A percentile compares a stretch with the other conserved stretches of the same genome.
Evolutionary conservation across 257 asterid genomes (phyloP).

Genomic region (Rehmannia glutinosa): DNA sequence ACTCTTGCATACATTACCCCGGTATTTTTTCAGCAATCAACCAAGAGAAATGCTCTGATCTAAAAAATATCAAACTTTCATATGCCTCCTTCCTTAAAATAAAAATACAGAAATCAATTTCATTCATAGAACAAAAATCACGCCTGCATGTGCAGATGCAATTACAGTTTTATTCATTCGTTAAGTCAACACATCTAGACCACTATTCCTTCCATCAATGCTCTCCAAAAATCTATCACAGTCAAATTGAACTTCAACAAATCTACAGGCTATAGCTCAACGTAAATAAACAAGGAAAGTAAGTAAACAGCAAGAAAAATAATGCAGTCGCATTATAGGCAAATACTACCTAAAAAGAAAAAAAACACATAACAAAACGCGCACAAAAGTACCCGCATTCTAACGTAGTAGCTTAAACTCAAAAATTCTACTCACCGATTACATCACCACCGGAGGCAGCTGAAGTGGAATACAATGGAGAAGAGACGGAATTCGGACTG

Average conservation of each 20-base stretch:
- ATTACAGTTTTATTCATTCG: neutral
- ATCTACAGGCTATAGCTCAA: slow-evolving; percentile 10
- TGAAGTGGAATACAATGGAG: slow-evolving; percentile 38
- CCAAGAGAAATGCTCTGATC: neutral
- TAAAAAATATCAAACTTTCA: neutral
- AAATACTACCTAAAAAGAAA: neutral
- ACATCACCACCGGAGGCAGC: slow-evolving; percentile 19
- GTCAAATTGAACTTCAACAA: neutral
- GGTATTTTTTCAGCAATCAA: slow-evolving; percentile 3
- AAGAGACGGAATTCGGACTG: slow-evolving; percentile 41
- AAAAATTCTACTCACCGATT: slow-evolving; percentile 15
- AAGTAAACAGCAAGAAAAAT: neutral
- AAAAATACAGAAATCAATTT: neutral
- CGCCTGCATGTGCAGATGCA: too few species aligned
- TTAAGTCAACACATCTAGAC: slow-evolving; percentile 1
- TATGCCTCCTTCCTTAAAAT: neutral
- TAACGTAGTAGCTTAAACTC: neutral
- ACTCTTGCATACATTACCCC: slow-evolving; percentile 2
- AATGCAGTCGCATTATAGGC: neutral
- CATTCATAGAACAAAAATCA: neutral
- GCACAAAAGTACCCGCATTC: neutral
- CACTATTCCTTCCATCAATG: neutral
- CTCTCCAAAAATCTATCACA: neutral
- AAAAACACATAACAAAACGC: too few species aligned
- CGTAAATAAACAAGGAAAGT: neutral